phyloP scores from a whole-genome alignment of 2,329 filamentous ascomycete genomes.

The Stagonosporopsis rhizophila region DNA sequence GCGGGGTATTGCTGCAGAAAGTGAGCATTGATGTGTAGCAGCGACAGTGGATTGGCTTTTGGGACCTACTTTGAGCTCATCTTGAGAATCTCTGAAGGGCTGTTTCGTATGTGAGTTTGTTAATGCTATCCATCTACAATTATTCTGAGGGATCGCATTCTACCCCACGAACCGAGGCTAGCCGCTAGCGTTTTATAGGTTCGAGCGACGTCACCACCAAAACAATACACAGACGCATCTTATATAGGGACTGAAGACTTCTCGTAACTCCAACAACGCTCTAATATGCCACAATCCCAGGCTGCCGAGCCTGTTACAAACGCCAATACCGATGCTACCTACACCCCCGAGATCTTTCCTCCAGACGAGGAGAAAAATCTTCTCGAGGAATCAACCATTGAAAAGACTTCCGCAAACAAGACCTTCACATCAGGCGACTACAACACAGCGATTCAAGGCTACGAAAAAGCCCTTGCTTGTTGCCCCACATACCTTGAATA shows the following conservation, averaged over 20 bases:
- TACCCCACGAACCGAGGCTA: slow-evolving; percentile 30
- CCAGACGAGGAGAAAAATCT: slow-evolving; percentile 57
- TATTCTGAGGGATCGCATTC: slow-evolving; percentile 8
- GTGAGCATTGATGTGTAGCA: slow-evolving; percentile 5
- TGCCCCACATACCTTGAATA: slow-evolving; percentile 88
- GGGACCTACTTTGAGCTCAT: slow-evolving; percentile 27
- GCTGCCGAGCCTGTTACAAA: slow-evolving; percentile 12
- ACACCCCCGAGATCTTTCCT: slow-evolving; percentile 38
- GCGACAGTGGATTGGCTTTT: background rate
- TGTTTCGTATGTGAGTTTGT: background rate
- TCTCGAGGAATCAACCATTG: slow-evolving; percentile 72
- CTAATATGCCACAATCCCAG: slow-evolving; percentile 15
- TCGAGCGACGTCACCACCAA: slow-evolving; percentile 30
- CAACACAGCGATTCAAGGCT: slow-evolving; percentile 79
- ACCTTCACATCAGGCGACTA: slow-evolving; percentile 78
- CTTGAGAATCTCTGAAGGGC: background rate
- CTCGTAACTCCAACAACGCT: background rate
- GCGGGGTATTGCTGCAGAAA: slow-evolving; percentile 24
- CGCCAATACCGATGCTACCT: slow-evolving; percentile 7
- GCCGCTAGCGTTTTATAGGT: slow-evolving; percentile 14
- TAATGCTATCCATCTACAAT: background rate
- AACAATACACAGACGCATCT: slow-evolving; percentile 23
- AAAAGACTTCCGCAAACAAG: slow-evolving; percentile 78
- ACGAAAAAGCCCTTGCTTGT: slow-evolving; percentile 78
- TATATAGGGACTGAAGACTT: background rate